Percentiles rank a stretch among this genome's conserved stretches.
Conservation (phyloP, 2,329 filamentous ascomycete species). For the Aspergillus sp. region DNA sequence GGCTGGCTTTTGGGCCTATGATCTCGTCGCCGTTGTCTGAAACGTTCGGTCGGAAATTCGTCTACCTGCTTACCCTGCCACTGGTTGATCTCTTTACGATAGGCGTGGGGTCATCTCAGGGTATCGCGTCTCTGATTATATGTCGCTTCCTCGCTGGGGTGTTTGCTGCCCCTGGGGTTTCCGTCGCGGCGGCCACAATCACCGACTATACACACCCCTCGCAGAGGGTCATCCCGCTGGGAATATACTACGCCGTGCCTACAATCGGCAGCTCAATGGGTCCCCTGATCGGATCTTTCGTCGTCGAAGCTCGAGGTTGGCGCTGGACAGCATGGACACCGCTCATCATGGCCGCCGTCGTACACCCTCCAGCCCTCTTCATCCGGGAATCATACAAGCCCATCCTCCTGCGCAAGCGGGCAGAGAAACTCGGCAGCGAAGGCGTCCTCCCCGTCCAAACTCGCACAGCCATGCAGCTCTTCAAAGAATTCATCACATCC, state of each 20-base stretch:
- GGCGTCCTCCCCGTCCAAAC: background rate
- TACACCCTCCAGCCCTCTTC: slow-evolving; percentile 61
- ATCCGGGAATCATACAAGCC: slow-evolving; percentile 66
- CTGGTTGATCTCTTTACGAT: slow-evolving; percentile 57
- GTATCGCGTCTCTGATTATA: slow-evolving; percentile 68
- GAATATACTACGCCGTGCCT: slow-evolving; percentile 20
- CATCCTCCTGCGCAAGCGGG: background rate
- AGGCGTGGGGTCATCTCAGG: slow-evolving; percentile 52
- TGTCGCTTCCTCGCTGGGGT: slow-evolving; percentile 74
- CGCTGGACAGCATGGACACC: slow-evolving; percentile 73
- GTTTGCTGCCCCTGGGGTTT: slow-evolving; percentile 55
- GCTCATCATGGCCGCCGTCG: slow-evolving; percentile 59
- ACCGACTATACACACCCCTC: slow-evolving; percentile 49
- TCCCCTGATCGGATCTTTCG: slow-evolving; percentile 70
- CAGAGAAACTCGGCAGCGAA: slow-evolving; percentile 1
- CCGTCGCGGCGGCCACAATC: slow-evolving; percentile 70
- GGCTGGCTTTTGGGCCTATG: slow-evolving; percentile 69
- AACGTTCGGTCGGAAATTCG: slow-evolving; percentile 66
- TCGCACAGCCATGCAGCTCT: background rate
- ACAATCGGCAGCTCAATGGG: slow-evolving; percentile 37
- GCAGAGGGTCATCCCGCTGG: slow-evolving; percentile 13
- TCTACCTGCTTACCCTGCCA: slow-evolving; percentile 67
- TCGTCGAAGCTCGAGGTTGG: slow-evolving; percentile 64
- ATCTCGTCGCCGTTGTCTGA: slow-evolving; percentile 75
- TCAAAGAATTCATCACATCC: slow-evolving; percentile 21